A percentile compares a stretch with the other conserved stretches of the same genome.
These are phyloP conservation scores for Chondrostereum purpureum DNA, from an alignment of 1,284 basidiomycete genomes.

Conservation along the genomic window DNA sequence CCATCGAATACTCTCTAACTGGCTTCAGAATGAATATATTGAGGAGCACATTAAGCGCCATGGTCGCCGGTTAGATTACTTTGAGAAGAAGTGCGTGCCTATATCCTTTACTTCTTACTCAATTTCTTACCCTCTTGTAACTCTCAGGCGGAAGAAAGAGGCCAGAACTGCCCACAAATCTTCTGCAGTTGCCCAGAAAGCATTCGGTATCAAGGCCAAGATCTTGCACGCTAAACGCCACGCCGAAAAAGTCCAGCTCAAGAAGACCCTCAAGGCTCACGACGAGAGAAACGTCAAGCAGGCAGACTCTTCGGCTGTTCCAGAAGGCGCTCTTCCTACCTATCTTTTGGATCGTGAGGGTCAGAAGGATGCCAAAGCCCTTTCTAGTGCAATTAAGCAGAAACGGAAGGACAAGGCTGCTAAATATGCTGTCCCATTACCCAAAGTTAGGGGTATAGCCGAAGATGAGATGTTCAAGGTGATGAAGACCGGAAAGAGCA, in stretches of 20 bases:
- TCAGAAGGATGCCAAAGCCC: constrained; percentile 95
- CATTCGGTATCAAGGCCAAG: constrained; percentile 97
- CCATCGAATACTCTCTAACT: constrained; percentile 2
- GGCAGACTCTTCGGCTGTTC: constrained; percentile 73
- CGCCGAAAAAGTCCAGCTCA: constrained; percentile 97
- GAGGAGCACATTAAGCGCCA: constrained; percentile 86
- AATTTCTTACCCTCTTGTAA: constrained; percentile 6
- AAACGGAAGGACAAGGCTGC: constrained; percentile 99
- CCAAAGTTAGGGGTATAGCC: constrained; percentile 96
- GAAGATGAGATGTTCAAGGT: constrained; percentile 99
- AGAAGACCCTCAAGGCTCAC: constrained; percentile 98
- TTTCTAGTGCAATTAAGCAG: constrained; percentile 98
- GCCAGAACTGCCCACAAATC: constrained; percentile 88
- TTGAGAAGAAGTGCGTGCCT: constrained; percentile 68
- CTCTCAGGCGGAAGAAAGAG: constrained; percentile 81
- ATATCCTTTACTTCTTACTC: constrained; percentile 4
- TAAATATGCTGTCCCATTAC: constrained; percentile 93
- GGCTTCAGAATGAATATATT: constrained; percentile 78
- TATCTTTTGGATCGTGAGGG: constrained; percentile 96
- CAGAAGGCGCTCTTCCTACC: constrained; percentile 87
- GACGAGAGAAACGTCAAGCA: constrained; percentile 98
- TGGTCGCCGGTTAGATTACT: constrained; percentile 81
- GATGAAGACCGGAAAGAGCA: constrained; percentile 96
- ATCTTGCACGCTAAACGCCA: constrained; percentile 94
- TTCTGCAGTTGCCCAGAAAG: constrained; percentile 87